Conservation (phyloP, 2,329 filamentous ascomycete species). For the Endocalyx cinctus region DNA sequence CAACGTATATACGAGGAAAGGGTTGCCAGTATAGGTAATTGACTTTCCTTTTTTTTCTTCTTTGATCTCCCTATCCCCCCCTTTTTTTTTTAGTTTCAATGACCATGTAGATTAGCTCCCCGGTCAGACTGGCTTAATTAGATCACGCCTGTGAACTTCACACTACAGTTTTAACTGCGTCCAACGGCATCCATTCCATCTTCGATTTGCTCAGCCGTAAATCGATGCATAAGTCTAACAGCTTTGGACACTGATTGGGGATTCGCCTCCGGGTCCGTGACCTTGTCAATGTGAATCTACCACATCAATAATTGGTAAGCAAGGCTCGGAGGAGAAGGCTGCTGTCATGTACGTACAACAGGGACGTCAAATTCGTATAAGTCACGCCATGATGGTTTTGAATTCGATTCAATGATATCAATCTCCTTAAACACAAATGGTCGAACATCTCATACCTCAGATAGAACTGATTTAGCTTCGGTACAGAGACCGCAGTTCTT, state of each 20-base stretch:
- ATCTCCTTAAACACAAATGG: constrained; percentile 67
- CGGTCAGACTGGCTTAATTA: too few species aligned
- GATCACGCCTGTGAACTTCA: too few species aligned
- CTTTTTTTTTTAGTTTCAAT: too few species aligned
- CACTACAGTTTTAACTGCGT: too few species aligned
- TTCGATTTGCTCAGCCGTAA: constrained; percentile 62
- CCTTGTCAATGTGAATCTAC: constrained; percentile 61
- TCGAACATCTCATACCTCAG: constrained; percentile 60
- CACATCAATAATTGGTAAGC: not conserved
- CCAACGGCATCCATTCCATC: constrained; percentile 61
- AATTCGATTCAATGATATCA: constrained; percentile 61
- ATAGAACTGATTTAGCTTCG: constrained; percentile 63
- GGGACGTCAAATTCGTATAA: constrained; percentile 80
- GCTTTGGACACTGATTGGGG: constrained; percentile 54
- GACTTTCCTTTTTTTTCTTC: too few species aligned
- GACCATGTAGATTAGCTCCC: too few species aligned
- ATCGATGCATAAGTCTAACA: constrained; percentile 73
- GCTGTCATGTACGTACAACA: constrained; percentile 50
- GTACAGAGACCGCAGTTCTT: constrained; percentile 67
- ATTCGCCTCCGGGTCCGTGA: constrained; percentile 43
- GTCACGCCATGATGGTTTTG: constrained; percentile 59
- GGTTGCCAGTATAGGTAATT: too few species aligned
- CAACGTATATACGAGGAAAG: too few species aligned
- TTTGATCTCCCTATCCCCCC: too few species aligned
- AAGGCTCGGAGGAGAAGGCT: not conserved